These are phyloP conservation scores for Xylaria digitata DNA, from an alignment of 2,329 filamentous ascomycete species.

Conservation along the genomic window DNA sequence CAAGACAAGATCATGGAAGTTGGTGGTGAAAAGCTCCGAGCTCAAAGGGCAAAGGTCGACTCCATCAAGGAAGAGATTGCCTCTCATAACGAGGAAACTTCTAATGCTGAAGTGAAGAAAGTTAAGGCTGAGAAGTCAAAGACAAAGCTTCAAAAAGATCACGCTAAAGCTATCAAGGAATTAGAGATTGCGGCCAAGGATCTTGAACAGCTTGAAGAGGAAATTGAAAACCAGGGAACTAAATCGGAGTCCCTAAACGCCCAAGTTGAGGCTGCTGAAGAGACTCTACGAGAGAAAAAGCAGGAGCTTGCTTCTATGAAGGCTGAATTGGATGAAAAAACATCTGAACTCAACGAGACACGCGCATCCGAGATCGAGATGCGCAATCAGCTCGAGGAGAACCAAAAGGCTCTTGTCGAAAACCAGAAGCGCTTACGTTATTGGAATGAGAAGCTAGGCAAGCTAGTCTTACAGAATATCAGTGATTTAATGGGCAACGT, in stretches of 20 bases:
- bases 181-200: slow-evolving; percentile 77
- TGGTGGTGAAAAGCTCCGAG: slow-evolving; percentile 90
- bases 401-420: slow-evolving; percentile 86
- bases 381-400: slow-evolving; percentile 97
- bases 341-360: slow-evolving; percentile 85
- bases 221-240: slow-evolving; percentile 80
- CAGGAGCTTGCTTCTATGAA: slow-evolving; percentile 84
- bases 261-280: slow-evolving; percentile 84
- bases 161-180: slow-evolving; percentile 82
- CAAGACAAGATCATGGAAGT: slow-evolving; percentile 99
- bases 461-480: slow-evolving; percentile 84
- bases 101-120: slow-evolving; percentile 85
- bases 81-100: slow-evolving; percentile 82
- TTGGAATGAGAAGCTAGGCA: slow-evolving; percentile 90
- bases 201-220: slow-evolving; percentile 79
- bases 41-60: slow-evolving; percentile 92
- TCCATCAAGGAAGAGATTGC: slow-evolving; percentile 86
- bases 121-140: slow-evolving; percentile 95
- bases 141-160: slow-evolving; percentile 85
- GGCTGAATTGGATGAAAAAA: slow-evolving; percentile 86
- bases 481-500: slow-evolving; percentile 68
- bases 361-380: slow-evolving; percentile 95
- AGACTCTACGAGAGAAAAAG: slow-evolving; percentile 80
- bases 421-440: slow-evolving; percentile 86
- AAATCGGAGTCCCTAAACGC: slow-evolving; percentile 78